Evolutionary conservation across 257 asterid genomes (phyloP).

Genomic region (Jaltomata sinuosa): DNA sequence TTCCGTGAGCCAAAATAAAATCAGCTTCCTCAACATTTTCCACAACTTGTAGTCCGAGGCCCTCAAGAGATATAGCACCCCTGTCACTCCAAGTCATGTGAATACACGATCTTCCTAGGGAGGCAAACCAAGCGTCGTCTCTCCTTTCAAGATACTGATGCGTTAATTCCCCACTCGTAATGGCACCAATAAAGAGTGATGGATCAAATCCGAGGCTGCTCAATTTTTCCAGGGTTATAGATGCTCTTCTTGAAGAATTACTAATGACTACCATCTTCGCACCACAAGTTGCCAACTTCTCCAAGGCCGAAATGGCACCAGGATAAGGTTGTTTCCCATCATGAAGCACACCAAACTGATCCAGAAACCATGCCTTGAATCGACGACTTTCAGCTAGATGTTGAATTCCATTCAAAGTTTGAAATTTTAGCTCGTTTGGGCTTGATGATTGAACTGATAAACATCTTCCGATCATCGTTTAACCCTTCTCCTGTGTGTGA

Average conservation of each 20-base stretch:
- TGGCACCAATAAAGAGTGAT: constrained; percentile 72
- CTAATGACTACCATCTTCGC: constrained; percentile 90
- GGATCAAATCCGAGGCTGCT: constrained; percentile 83
- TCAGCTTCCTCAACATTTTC: constrained; percentile 70
- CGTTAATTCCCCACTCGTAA: constrained; percentile 92
- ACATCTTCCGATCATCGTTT: background rate
- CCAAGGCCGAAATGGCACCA: constrained; percentile 83
- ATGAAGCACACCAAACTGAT: constrained; percentile 92
- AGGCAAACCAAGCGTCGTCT: constrained; percentile 85
- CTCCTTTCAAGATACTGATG: constrained; percentile 80
- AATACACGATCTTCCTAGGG: constrained; percentile 76
- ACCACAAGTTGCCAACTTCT: constrained; percentile 69
- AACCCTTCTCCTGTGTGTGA: background rate
- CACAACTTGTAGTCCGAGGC: constrained; percentile 78
- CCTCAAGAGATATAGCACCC: constrained; percentile 97
- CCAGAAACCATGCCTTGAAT: constrained; percentile 86
- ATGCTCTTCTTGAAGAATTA: constrained; percentile 93
- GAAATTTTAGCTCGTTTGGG: background rate
- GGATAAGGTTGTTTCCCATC: constrained; percentile 95
- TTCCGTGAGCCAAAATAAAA: constrained; percentile 87
- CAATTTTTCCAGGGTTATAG: constrained; percentile 70
- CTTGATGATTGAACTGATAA: background rate
- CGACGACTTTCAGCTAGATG: background rate
- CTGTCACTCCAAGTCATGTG: constrained; percentile 93
- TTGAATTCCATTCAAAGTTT: background rate